phyloP scores from a whole-genome alignment of 176 grass and related monocot species.

The Triticum aestivum region IWGSC_CS_RefSeq_v2.1 NC_057813.1:261839693-261840192 shows the following conservation, averaged over 20 bases:
- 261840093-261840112: background rate
- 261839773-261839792: too few relatives aligned
- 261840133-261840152: slow-evolving; percentile 60
- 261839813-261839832: too few relatives aligned
- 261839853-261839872: too few relatives aligned
- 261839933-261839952: background rate
- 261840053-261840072: background rate
- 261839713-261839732: too few relatives aligned
- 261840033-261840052: background rate
- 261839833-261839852: too few relatives aligned
- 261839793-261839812: too few relatives aligned
- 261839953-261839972: background rate
- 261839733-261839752: too few relatives aligned
- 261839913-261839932: background rate
- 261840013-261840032: background rate
- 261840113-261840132: slow-evolving; percentile 38
- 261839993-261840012: background rate
- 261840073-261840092: background rate
- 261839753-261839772: too few relatives aligned
- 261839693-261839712: too few relatives aligned
- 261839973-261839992: background rate
- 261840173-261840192: slow-evolving; percentile 71
- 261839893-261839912: background rate
- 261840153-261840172: slow-evolving; percentile 46
- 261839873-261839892: too few relatives aligned